These are phyloP conservation scores for Phytophthora citrophthora DNA, from an alignment of 352 stramenopile species.

Conservation along the genomic window DNA sequence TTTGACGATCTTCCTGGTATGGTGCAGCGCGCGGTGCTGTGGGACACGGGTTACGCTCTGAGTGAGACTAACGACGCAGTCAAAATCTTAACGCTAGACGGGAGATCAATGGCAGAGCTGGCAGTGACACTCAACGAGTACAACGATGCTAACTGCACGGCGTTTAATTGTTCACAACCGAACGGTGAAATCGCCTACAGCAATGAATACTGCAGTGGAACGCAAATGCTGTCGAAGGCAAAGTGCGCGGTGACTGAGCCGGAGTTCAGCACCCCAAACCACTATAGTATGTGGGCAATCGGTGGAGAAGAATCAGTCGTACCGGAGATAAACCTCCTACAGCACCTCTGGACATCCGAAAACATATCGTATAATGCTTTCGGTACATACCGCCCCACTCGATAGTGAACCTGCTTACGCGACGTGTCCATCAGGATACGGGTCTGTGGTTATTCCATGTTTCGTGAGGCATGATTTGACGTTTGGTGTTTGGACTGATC, in stretches of 20 bases:
- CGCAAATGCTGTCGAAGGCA: conserved; percentile 1
- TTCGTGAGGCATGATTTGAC: too few species aligned
- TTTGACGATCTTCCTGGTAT: conserved; percentile 2
- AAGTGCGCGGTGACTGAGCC: background rate
- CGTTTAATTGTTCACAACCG: conserved; percentile 2
- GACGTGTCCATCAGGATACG: too few species aligned
- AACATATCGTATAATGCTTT: too few species aligned
- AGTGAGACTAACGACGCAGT: background rate
- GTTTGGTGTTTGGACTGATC: too few species aligned
- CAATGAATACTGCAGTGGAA: background rate
- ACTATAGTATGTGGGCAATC: background rate
- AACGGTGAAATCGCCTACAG: conserved; percentile 2
- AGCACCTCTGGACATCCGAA: too few species aligned
- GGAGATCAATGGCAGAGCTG: background rate
- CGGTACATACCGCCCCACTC: too few species aligned
- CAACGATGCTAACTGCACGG: background rate
- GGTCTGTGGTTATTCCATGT: too few species aligned
- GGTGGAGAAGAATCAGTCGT: conserved; percentile 1
- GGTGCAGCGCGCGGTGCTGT: conserved; percentile 18
- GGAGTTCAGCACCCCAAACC: background rate
- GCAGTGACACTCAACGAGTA: background rate
- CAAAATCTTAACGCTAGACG: background rate
- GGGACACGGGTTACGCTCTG: conserved; percentile 11
- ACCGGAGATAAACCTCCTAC: too few species aligned
- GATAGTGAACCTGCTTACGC: too few species aligned